These are phyloP conservation scores for Hypsizygus ulmarius DNA, from an alignment of 1,284 basidiomycete species.

Conservation along the genomic window DNA sequence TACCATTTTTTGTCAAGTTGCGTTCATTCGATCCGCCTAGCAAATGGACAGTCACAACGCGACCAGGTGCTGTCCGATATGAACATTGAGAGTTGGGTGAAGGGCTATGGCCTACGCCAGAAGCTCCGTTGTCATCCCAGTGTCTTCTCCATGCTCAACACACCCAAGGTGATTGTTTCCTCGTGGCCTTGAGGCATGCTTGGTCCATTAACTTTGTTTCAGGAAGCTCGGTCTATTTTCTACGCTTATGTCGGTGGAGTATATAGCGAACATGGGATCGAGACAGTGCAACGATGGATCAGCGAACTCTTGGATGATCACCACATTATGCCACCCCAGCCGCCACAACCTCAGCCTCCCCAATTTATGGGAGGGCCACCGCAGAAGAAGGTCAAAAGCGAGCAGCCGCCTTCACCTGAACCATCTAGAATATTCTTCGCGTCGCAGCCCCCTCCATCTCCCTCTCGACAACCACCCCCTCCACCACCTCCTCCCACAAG, in stretches of 20 bases:
- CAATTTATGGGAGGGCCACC: constrained; percentile 28
- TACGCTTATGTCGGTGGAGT: constrained; percentile 67
- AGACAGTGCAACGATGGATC: constrained; percentile 58
- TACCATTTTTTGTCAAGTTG: neutral
- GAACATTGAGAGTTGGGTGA: constrained; percentile 57
- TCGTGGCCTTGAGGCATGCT: neutral
- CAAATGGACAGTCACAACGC: constrained; percentile 31
- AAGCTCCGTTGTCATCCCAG: constrained; percentile 56
- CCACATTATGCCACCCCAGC: constrained; percentile 25
- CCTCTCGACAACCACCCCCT: constrained; percentile 20
- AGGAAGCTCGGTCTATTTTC: constrained; percentile 63
- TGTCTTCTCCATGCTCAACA: constrained; percentile 36
- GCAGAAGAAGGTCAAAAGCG: constrained; percentile 37
- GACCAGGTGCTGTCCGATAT: constrained; percentile 41
- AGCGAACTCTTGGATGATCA: constrained; percentile 44
- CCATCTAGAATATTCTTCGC: constrained; percentile 30
- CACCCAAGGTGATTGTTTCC: constrained; percentile 45
- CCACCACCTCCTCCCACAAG: constrained; percentile 24
- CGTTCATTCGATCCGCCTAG: neutral
- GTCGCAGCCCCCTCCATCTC: constrained; percentile 32
- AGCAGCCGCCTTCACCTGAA: constrained; percentile 23
- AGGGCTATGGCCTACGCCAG: constrained; percentile 52
- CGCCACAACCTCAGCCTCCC: constrained; percentile 21
- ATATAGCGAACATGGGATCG: constrained; percentile 52
- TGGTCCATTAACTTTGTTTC: constrained; percentile 2